Base-by-base conservation (phyloP, 2,329 filamentous ascomycete genomes). In the Lanzia echinophila region DNA sequence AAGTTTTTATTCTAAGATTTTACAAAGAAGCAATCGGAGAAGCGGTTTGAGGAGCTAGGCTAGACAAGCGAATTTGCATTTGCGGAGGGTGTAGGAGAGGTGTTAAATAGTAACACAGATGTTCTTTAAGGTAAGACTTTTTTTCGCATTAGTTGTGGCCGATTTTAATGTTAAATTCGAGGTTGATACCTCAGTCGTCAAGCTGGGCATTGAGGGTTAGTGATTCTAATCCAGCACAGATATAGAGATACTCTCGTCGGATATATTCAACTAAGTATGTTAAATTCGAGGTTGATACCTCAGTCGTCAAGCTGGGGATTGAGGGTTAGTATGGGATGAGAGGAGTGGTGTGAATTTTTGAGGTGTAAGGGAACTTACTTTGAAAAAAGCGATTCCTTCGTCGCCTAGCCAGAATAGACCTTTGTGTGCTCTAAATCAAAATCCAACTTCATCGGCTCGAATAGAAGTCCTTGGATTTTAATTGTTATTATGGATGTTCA, bases 121-220 rank as follows among this genome's bases (percentile, higher is more conserved):
- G 11, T 78, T 78, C 38, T 83, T 82, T 5, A 97, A 78, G 0
- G 85, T 83, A 7, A 97, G 77, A n/a, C 11, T 97, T 86, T 63
- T 91, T 83, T 64, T 96, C 91, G 2, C 95, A 71, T 1, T 79
- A 76, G 58, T 91, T 86, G 55, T 84, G 84, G 47, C 86, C 86
- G 50, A 97, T 81, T 66, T 95, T 90, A 0, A 96, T 73, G 61
- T 96, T 90, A 6, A 96, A 73, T 28, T 88, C 83, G 47, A 97
- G 81, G 68, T 96, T 91, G 55, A 96, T 83, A n/a, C 92, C 92
- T 19, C 88, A 82, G 62, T 92, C 84, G 68, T 96, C n/a, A n/a
- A n/a, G n/a, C n/a, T n/a, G n/a, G n/a, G n/a, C n/a, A n/a, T n/a
- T n/a, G n/a, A n/a, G n/a, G n/a, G n/a, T n/a, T n/a, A n/a, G n/a